These are phyloP conservation scores for Macadamia tetraphylla DNA, from an alignment of 164 flowering plant genomes.

Conservation along the genomic window DNA sequence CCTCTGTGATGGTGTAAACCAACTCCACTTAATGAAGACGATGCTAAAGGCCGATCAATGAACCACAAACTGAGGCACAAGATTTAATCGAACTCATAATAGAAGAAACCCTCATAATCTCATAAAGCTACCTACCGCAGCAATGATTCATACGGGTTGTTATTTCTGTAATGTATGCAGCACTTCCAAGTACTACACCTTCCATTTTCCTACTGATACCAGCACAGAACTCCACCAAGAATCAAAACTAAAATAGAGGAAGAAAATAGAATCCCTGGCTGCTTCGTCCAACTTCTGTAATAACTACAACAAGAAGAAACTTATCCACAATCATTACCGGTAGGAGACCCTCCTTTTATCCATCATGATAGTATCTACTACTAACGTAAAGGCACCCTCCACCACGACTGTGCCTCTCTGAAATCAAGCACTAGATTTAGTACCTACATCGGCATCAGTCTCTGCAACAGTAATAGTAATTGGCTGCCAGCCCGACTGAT, in stretches of 20 bases:
- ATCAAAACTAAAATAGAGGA: not conserved
- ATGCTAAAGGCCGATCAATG: not conserved
- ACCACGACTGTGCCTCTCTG: conserved; percentile 5
- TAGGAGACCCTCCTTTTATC: conserved; percentile 4
- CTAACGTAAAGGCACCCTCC: conserved; percentile 2
- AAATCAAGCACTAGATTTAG: conserved; percentile 27
- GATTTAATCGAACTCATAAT: not conserved
- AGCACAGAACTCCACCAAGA: not conserved
- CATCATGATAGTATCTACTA: not conserved
- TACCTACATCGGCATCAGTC: conserved; percentile 19
- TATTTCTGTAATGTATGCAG: not conserved
- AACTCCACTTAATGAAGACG: not conserved
- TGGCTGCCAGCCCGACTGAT: conserved; percentile 84
- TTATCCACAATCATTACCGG: not conserved
- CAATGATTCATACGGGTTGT: not conserved
- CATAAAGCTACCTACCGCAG: not conserved
- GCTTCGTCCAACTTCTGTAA: conserved; percentile 6
- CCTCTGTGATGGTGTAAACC: not conserved
- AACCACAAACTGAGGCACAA: not conserved
- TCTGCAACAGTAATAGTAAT: conserved; percentile 44
- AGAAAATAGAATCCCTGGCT: not conserved
- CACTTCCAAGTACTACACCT: not conserved
- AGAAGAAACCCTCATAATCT: not conserved
- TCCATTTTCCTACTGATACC: not conserved
- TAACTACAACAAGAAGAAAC: not conserved